Percentiles rank a stretch among this genome's conserved stretches.
phyloP scores from a whole-genome alignment of 192 early-diverging fungal species.

The Coemansia sp. region DNA sequence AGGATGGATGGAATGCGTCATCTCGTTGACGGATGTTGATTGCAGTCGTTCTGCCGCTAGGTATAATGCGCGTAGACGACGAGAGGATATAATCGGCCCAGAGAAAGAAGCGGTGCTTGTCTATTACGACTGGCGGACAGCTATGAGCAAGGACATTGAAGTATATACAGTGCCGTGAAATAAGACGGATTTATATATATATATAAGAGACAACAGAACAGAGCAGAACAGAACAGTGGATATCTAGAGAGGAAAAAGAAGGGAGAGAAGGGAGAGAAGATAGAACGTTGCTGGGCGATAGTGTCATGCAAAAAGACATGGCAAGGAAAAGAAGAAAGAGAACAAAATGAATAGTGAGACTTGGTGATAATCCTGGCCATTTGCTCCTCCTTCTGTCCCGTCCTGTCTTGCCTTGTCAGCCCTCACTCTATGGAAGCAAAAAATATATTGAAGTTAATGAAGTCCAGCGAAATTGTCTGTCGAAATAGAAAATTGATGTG shows the following conservation, averaged over 20 bases:
- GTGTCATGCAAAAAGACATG: not conserved
- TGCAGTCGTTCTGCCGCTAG: not conserved
- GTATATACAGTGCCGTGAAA: conserved; percentile 7
- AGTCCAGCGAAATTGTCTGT: too few species aligned
- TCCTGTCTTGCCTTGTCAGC: too few species aligned
- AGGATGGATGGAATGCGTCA: not conserved
- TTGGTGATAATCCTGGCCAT: not conserved
- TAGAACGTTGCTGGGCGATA: not conserved
- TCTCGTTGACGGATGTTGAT: not conserved
- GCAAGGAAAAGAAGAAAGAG: too few species aligned
- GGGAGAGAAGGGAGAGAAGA: not conserved
- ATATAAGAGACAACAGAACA: not conserved
- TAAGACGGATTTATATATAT: not conserved
- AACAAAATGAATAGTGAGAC: too few species aligned
- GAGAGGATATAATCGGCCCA: not conserved
- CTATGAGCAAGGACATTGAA: conserved; percentile 3
- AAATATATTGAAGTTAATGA: too few species aligned
- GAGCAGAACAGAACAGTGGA: not conserved
- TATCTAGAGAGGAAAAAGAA: conserved; percentile 1
- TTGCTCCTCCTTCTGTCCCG: not conserved
- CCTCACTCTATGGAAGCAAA: too few species aligned
- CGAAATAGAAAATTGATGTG: not conserved
- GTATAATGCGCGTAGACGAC: not conserved
- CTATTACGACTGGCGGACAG: not conserved
- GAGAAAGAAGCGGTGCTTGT: not conserved